These are phyloP conservation scores for Poa pratensis DNA, from an alignment of 176 grass and related monocot species.

Conservation along the genomic window DNA sequence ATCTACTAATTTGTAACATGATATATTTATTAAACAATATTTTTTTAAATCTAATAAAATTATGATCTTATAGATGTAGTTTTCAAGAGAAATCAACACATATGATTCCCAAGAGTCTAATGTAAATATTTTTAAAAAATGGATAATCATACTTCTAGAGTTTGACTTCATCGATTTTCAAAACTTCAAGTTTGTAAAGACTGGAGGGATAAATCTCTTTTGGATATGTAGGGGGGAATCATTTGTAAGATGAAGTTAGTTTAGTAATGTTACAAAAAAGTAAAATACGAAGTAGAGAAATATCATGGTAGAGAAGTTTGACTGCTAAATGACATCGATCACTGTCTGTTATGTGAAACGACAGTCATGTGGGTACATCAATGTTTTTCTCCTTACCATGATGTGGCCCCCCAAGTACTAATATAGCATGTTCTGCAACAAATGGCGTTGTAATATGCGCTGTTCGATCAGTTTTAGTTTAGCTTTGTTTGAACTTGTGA, in stretches of 20 bases:
- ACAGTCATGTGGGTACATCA: background rate
- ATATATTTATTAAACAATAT: background rate
- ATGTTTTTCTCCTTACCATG: background rate
- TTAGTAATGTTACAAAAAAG: constrained; percentile 15
- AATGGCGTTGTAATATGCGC: background rate
- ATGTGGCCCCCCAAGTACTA: background rate
- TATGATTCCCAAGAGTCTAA: background rate
- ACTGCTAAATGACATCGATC: constrained; percentile 14
- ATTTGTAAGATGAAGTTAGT: constrained; percentile 18
- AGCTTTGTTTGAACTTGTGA: constrained; percentile 29
- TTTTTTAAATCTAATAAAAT: background rate
- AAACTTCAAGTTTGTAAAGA: background rate
- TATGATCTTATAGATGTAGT: background rate
- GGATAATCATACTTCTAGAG: background rate
- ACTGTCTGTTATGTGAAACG: constrained; percentile 28
- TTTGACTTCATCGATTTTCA: background rate
- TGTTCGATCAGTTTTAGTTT: background rate
- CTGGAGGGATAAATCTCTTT: background rate
- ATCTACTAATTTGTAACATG: background rate
- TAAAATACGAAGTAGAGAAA: constrained; percentile 13
- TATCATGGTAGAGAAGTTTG: constrained; percentile 23
- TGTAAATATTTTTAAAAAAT: background rate
- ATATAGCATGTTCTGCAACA: background rate
- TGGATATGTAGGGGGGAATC: background rate
- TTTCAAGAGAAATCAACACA: constrained; percentile 1